These are phyloP conservation scores for Chamaecyparis obtusa DNA, from an alignment of 75 land plant species.

Conservation along the genomic window DNA sequence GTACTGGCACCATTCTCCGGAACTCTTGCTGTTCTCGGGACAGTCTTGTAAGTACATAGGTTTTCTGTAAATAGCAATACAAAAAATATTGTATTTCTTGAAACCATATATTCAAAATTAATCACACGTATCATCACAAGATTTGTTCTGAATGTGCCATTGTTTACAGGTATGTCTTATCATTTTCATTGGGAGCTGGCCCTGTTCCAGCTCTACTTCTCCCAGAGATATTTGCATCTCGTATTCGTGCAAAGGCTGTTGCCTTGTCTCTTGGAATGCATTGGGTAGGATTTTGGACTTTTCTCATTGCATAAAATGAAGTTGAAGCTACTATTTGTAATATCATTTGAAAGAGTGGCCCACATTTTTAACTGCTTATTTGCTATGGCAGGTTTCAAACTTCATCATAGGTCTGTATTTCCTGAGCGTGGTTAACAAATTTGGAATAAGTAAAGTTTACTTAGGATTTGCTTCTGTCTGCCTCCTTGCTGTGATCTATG, in stretches of 20 bases:
- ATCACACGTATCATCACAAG: not conserved
- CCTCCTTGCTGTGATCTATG: slow-evolving; percentile 73
- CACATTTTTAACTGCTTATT: not conserved
- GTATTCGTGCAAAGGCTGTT: slow-evolving; percentile 97
- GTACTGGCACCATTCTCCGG: slow-evolving; percentile 82
- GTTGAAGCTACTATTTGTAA: not conserved
- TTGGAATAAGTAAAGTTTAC: slow-evolving; percentile 87
- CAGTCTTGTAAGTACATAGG: slow-evolving; percentile 78
- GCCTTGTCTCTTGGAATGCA: slow-evolving; percentile 93
- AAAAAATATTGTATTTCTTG: not conserved
- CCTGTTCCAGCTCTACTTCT: slow-evolving; percentile 97
- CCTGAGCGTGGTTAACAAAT: slow-evolving; percentile 87
- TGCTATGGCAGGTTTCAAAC: slow-evolving; percentile 69
- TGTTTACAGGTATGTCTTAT: slow-evolving; percentile 75
- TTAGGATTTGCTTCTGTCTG: slow-evolving; percentile 80
- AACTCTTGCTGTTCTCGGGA: slow-evolving; percentile 85
- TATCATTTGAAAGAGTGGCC: not conserved
- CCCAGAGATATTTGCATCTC: slow-evolving; percentile 94
- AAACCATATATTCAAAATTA: not conserved
- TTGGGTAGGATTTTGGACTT: slow-evolving; percentile 69
- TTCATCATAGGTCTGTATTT: slow-evolving; percentile 92
- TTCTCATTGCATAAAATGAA: not conserved
- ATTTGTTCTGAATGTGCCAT: not conserved
- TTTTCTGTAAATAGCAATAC: not conserved
- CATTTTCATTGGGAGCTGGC: slow-evolving; percentile 97